Conservation (phyloP, 2,329 filamentous ascomycete genomes). For the Geosmithia flava region DNA sequence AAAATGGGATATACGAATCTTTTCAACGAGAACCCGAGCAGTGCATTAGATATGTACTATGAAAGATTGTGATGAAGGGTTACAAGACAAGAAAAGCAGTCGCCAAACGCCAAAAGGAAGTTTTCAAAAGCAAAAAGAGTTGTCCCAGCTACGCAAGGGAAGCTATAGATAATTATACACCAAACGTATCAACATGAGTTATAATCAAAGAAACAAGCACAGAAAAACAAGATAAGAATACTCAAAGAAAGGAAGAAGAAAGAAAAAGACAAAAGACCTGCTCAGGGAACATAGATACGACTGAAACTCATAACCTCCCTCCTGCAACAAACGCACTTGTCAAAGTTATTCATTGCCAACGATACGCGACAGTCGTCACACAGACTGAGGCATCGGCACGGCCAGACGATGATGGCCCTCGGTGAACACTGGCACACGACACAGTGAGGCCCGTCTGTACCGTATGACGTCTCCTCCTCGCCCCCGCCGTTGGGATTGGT, state of each 20-base stretch:
- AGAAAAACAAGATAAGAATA: too few species aligned
- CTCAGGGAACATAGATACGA: constrained; percentile 72
- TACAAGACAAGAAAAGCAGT: background rate
- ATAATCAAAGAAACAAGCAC: too few species aligned
- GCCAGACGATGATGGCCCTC: constrained; percentile 87
- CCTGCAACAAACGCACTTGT: constrained; percentile 89
- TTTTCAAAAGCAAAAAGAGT: background rate
- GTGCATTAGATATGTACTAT: background rate
- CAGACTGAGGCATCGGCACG: constrained; percentile 84
- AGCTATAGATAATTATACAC: too few species aligned
- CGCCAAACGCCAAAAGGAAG: background rate
- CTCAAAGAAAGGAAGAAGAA: too few species aligned
- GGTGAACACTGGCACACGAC: constrained; percentile 86
- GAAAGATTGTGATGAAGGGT: background rate
- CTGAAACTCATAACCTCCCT: constrained; percentile 83
- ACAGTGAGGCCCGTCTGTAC: constrained; percentile 64
- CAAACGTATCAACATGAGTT: too few species aligned
- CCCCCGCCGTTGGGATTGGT: constrained; percentile 3
- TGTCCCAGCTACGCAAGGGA: too few species aligned
- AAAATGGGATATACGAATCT: background rate
- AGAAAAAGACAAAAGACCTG: too few species aligned
- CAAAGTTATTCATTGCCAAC: constrained; percentile 93
- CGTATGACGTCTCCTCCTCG: constrained; percentile 67
- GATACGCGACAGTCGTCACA: constrained; percentile 94
- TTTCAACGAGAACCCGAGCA: too few species aligned